Conservation (phyloP, 139 green algal genomes). For the Chlamydomonas sp. region DNA sequence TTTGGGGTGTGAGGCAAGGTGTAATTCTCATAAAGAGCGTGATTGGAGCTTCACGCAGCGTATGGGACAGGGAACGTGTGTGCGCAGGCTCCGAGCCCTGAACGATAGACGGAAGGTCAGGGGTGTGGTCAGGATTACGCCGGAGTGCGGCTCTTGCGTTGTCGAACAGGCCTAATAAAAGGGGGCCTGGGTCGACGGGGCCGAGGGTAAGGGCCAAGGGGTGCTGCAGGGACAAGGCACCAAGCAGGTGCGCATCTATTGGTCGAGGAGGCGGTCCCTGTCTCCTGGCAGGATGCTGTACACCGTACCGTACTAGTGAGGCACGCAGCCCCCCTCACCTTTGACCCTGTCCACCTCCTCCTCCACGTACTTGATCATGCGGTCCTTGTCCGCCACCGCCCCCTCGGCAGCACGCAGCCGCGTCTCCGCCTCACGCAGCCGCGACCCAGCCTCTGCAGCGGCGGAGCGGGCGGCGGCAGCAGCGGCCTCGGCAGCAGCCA, state of each 20-base stretch:
- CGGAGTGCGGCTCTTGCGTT: too few relatives aligned
- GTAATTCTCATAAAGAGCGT: too few relatives aligned
- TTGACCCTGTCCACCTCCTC: conserved; percentile 74
- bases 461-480: conserved; percentile 25
- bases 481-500: conserved; percentile 47
- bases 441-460: conserved; percentile 20
- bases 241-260: neutral
- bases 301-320: neutral
- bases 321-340: conserved; percentile 20
- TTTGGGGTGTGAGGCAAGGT: too few relatives aligned
- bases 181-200: too few relatives aligned
- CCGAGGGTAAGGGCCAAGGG: too few relatives aligned
- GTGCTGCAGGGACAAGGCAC: neutral
- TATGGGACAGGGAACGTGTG: too few relatives aligned
- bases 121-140: too few relatives aligned
- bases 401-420: conserved; percentile 11
- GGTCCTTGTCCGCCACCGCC: conserved; percentile 61
- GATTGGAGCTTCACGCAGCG: too few relatives aligned
- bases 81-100: too few relatives aligned
- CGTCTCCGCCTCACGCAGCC: conserved; percentile 31
- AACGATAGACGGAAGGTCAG: too few relatives aligned
- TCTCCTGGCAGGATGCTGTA: neutral
- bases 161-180: too few relatives aligned
- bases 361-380: conserved; percentile 68
- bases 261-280: neutral